A percentile compares a stretch with the other conserved stretches of the same genome.
These are phyloP conservation scores for Mycena sanguinolenta DNA, from an alignment of 768 basidiomycete species.

Conservation along the genomic window DNA sequence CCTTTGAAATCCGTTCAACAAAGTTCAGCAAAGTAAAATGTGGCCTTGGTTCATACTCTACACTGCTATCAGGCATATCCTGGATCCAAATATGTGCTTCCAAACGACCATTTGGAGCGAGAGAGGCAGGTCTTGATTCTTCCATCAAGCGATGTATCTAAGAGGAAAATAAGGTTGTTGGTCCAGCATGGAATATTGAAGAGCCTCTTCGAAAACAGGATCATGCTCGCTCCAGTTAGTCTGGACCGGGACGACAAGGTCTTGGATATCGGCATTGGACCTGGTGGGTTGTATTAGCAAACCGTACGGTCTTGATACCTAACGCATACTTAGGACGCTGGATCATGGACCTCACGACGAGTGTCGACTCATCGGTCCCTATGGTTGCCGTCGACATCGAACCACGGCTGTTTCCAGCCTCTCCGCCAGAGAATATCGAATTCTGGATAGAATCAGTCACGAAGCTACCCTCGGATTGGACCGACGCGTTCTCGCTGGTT, in stretches of 20 bases:
- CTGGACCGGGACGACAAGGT: conserved; percentile 17
- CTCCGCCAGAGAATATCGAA: conserved; percentile 15
- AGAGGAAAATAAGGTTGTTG: conserved; percentile 9
- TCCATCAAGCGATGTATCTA: neutral
- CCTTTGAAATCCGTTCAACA: too few species aligned
- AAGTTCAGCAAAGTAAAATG: too few species aligned
- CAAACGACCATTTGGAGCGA: conserved; percentile 28
- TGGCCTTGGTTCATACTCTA: conserved; percentile 4
- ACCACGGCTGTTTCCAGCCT: conserved; percentile 23
- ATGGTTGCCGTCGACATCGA: conserved; percentile 34
- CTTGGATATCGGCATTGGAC: conserved; percentile 30
- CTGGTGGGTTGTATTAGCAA: conserved; percentile 4
- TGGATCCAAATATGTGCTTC: conserved; percentile 34
- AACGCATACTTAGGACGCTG: conserved; percentile 10
- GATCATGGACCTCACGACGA: conserved; percentile 25
- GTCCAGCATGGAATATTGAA: conserved; percentile 33
- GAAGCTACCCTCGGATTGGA: conserved; percentile 30
- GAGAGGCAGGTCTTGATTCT: conserved; percentile 17
- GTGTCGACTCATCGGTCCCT: conserved; percentile 23
- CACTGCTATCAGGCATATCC: conserved; percentile 32
- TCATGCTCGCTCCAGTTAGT: conserved; percentile 23
- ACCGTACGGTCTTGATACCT: neutral
- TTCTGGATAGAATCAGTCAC: conserved; percentile 20
- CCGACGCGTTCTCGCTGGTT: conserved; percentile 32
- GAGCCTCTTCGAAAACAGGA: conserved; percentile 13